These are phyloP conservation scores for Lachnellula hyalina DNA, from an alignment of 2,329 filamentous ascomycete species.

Conservation along the genomic window DNA sequence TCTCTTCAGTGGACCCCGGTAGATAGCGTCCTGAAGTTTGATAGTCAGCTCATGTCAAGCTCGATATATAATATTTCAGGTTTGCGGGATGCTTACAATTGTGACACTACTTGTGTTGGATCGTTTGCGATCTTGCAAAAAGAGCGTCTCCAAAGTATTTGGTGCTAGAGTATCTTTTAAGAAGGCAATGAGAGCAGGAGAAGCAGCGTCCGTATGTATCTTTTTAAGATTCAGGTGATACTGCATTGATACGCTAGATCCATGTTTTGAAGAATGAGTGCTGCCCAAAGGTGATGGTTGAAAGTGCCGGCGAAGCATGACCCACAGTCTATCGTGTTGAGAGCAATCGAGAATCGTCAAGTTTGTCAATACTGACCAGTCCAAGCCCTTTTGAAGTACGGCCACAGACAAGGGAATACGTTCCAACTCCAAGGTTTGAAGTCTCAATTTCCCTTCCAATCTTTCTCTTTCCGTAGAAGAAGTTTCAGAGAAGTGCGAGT, in stretches of 20 bases:
- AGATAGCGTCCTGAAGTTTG: slow-evolving; percentile 53
- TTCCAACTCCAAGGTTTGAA: slow-evolving; percentile 72
- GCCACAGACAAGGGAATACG: slow-evolving; percentile 67
- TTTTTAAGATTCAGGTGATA: slow-evolving; percentile 65
- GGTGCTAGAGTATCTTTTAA: slow-evolving; percentile 72
- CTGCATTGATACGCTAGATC: slow-evolving; percentile 36
- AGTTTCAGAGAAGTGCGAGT: slow-evolving; percentile 22
- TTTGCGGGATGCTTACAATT: slow-evolving; percentile 36
- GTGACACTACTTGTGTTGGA: slow-evolving; percentile 50
- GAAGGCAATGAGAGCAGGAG: slow-evolving; percentile 64
- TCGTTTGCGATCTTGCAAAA: slow-evolving; percentile 61
- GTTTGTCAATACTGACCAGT: slow-evolving; percentile 67
- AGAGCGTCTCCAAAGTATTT: slow-evolving; percentile 73
- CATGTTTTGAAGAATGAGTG: slow-evolving; percentile 25
- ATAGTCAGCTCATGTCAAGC: slow-evolving; percentile 5
- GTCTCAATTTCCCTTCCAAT: slow-evolving; percentile 52
- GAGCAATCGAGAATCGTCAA: slow-evolving; percentile 70
- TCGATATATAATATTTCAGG: neutral
- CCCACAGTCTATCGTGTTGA: slow-evolving; percentile 71
- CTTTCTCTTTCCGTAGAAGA: slow-evolving; percentile 33
- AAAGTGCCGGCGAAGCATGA: slow-evolving; percentile 59
- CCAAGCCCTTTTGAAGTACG: slow-evolving; percentile 64
- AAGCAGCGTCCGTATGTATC: slow-evolving; percentile 70
- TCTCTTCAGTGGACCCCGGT: slow-evolving; percentile 62
- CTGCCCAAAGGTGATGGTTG: slow-evolving; percentile 36